Evolutionary conservation across 2,329 filamentous ascomycete genomes (phyloP).

Genomic region (Penicillium griseofulvum): DNA sequence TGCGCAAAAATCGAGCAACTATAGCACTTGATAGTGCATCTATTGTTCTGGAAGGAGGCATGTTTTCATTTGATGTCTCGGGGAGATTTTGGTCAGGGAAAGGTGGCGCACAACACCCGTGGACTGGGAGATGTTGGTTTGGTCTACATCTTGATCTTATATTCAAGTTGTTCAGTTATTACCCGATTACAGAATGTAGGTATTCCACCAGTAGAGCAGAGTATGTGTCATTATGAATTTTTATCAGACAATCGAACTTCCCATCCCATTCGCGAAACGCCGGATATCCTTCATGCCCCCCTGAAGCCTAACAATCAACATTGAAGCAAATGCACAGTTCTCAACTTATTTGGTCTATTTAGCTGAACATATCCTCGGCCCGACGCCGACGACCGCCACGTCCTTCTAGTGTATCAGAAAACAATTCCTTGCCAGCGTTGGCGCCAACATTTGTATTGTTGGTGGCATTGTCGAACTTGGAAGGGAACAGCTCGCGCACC

Average conservation of each 20-base stretch:
- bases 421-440: conserved; percentile 69
- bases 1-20: conserved; percentile 45
- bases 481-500: conserved; percentile 68
- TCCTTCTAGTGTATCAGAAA: conserved; percentile 59
- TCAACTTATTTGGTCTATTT: conserved; percentile 21
- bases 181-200: background rate
- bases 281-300: conserved; percentile 14
- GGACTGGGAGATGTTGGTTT: background rate
- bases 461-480: conserved; percentile 45
- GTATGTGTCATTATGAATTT: conserved; percentile 14
- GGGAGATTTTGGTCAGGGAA: background rate
- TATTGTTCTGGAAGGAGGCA: conserved; percentile 16
- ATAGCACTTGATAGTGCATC: conserved; percentile 34
- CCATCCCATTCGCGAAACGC: conserved; percentile 14
- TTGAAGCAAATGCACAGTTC: background rate
- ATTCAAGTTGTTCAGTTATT: background rate
- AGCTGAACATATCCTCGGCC: conserved; percentile 72
- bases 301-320: conserved; percentile 2
- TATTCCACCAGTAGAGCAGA: conserved; percentile 5
- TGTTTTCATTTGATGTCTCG: background rate
- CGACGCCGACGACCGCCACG: conserved; percentile 60
- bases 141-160: background rate
- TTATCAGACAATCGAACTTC: conserved; percentile 7
- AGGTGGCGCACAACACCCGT: background rate
- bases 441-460: conserved; percentile 52